phyloP scores from a whole-genome alignment of 1,284 basidiomycete species.

The Ustilago shanxiensis region DNA sequence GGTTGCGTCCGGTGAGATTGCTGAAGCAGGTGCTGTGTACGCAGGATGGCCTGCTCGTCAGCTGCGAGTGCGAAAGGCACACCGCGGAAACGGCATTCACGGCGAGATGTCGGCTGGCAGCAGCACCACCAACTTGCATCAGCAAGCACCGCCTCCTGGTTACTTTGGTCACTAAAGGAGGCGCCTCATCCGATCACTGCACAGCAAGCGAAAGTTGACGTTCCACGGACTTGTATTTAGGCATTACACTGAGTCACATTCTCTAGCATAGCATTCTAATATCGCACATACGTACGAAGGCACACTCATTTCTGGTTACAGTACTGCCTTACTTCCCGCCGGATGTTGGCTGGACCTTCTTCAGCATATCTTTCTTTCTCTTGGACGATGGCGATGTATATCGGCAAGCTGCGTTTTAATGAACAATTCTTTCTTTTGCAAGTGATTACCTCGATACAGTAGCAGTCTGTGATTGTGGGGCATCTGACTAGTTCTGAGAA shows the following conservation, averaged over 20 bases:
- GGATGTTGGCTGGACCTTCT: not conserved
- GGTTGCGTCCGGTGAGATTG: slow-evolving; percentile 69
- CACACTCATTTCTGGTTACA: not conserved
- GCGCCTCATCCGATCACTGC: not conserved
- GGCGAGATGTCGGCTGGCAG: slow-evolving; percentile 49
- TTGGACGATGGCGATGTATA: not conserved
- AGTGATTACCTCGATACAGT: no score
- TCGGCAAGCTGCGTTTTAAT: not conserved
- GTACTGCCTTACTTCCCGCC: not conserved
- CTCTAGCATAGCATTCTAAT: slow-evolving; percentile 8
- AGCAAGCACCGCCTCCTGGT: slow-evolving; percentile 45
- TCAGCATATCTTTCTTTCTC: not conserved
- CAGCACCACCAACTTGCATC: slow-evolving; percentile 46
- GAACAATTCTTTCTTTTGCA: not conserved
- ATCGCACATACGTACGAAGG: not conserved
- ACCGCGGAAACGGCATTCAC: slow-evolving; percentile 29
- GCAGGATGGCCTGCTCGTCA: slow-evolving; percentile 68
- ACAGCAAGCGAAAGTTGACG: no score
- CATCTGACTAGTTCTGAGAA: no score
- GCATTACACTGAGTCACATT: not conserved
- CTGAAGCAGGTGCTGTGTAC: slow-evolving; percentile 68
- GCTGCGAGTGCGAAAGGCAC: slow-evolving; percentile 54
- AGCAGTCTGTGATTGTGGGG: no score
- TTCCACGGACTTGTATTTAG: not conserved
- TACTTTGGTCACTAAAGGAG: slow-evolving; percentile 45